Conservation (phyloP, 2,329 filamentous ascomycete genomes). For the Daldinia sp. region DNA sequence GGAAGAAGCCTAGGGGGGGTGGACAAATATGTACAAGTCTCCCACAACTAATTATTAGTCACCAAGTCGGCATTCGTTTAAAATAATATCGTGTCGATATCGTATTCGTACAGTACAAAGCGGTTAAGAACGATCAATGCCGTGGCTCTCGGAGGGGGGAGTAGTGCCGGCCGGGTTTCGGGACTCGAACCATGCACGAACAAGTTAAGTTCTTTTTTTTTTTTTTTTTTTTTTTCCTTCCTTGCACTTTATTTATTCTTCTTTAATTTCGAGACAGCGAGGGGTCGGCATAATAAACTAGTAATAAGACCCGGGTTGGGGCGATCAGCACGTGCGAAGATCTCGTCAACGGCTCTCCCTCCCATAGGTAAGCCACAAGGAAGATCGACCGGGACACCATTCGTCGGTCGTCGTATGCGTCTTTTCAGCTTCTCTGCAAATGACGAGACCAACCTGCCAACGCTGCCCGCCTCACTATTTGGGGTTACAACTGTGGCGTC, state of each 20-base stretch:
- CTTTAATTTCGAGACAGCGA: slow-evolving; percentile 19
- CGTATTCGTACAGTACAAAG: slow-evolving; percentile 27
- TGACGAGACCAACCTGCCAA: slow-evolving; percentile 12
- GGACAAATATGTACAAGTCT: no score
- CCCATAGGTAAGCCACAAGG: slow-evolving; percentile 29
- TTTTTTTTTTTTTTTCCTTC: no score
- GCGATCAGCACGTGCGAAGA: slow-evolving; percentile 38
- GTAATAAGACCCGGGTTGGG: slow-evolving; percentile 36
- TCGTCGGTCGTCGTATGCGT: slow-evolving; percentile 25
- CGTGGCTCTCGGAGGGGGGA: slow-evolving; percentile 16
- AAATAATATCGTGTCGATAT: slow-evolving; percentile 3
- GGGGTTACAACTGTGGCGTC: slow-evolving; percentile 31
- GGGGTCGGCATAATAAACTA: slow-evolving; percentile 35
- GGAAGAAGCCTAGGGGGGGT: background rate
- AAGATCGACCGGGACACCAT: slow-evolving; percentile 20
- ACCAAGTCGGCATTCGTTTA: slow-evolving; percentile 24
- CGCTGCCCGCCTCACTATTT: slow-evolving; percentile 19
- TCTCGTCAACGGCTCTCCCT: slow-evolving; percentile 36
- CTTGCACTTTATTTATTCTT: background rate
- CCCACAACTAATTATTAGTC: slow-evolving; percentile 23
- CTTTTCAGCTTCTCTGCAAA: slow-evolving; percentile 33
- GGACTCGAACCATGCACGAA: slow-evolving; percentile 28
- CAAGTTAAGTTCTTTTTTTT: background rate
- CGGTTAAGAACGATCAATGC: slow-evolving; percentile 18
- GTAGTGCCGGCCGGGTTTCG: slow-evolving; percentile 36